These are phyloP conservation scores for Penicillium manginii DNA, from an alignment of 495 filamentous ascomycete species.

Conservation along the genomic window DNA sequence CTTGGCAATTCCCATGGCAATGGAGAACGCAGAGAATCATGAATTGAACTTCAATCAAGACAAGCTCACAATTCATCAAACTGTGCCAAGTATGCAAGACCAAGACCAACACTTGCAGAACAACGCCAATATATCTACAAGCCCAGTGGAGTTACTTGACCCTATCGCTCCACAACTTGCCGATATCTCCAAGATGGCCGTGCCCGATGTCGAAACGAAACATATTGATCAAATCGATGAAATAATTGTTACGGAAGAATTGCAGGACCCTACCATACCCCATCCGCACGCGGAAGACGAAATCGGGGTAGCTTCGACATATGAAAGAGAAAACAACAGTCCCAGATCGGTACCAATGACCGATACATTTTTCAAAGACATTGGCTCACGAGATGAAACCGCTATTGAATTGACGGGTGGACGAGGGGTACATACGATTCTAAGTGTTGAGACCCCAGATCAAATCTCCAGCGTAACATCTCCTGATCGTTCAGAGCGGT, in stretches of 20 bases:
- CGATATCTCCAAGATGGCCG: background rate
- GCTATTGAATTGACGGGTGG: constrained; percentile 3
- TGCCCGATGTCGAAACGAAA: background rate
- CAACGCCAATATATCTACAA: background rate
- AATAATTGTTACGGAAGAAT: background rate
- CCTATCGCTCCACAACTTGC: background rate
- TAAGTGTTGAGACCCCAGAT: background rate
- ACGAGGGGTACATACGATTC: background rate
- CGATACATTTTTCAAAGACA: background rate
- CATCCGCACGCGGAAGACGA: background rate
- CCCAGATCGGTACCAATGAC: background rate
- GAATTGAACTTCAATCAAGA: background rate
- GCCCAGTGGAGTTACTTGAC: background rate
- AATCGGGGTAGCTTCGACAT: background rate
- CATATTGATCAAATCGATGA: background rate
- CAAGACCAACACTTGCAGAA: background rate
- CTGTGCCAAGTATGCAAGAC: background rate
- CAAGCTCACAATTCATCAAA: background rate
- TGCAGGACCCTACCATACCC: background rate
- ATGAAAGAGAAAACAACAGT: background rate
- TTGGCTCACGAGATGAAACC: background rate
- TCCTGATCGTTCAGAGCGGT: background rate
- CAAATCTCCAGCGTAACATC: background rate
- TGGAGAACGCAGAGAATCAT: background rate
- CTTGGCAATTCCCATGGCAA: background rate